These are phyloP conservation scores for Centella asiatica DNA, from an alignment of 129 eudicot species.

Conservation along the genomic window DNA sequence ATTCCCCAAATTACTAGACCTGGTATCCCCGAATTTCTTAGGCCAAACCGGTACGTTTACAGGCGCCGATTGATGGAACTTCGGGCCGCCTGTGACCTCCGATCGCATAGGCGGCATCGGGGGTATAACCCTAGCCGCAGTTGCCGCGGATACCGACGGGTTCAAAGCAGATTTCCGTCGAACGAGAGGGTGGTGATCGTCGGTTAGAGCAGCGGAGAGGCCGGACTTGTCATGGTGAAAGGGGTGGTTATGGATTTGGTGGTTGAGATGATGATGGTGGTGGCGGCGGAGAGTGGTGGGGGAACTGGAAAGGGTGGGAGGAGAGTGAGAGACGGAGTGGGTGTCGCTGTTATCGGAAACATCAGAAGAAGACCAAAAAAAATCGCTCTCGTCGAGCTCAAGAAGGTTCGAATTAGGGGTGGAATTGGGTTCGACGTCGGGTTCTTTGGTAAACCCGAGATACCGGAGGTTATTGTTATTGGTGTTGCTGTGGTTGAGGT, in stretches of 20 bases:
- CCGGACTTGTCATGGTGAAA: conserved; percentile 39
- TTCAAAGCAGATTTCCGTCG: conserved; percentile 40
- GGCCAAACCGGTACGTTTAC: conserved; percentile 85
- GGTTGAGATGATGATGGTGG: conserved; percentile 8
- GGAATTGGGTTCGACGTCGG: conserved; percentile 22
- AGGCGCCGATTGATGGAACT: conserved; percentile 73
- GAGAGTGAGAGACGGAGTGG: conserved; percentile 19
- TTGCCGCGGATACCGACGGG: conserved; percentile 38
- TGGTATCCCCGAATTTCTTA: conserved; percentile 15
- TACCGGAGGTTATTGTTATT: conserved; percentile 29
- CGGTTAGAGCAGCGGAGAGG: conserved; percentile 66
- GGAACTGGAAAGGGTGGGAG: conserved; percentile 14
- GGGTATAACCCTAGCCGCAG: conserved; percentile 17
- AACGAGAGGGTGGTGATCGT: conserved; percentile 37
- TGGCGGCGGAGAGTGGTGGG: conserved; percentile 12
- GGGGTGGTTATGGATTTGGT: conserved; percentile 6
- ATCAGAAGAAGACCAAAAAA: conserved; percentile 44
- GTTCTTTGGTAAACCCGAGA: conserved; percentile 22
- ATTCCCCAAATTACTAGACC: conserved; percentile 11
- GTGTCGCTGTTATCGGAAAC: conserved; percentile 13
- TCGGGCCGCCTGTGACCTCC: conserved; percentile 14
- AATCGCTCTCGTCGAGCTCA: conserved; percentile 69
- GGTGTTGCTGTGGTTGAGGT: conserved; percentile 28
- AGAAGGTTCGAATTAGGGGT: conserved; percentile 7
- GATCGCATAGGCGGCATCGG: conserved; percentile 27